Evolutionary conservation across 192 early-diverging fungal genomes (phyloP).

Genomic region (Linnemannia schmuckeri): DNA sequence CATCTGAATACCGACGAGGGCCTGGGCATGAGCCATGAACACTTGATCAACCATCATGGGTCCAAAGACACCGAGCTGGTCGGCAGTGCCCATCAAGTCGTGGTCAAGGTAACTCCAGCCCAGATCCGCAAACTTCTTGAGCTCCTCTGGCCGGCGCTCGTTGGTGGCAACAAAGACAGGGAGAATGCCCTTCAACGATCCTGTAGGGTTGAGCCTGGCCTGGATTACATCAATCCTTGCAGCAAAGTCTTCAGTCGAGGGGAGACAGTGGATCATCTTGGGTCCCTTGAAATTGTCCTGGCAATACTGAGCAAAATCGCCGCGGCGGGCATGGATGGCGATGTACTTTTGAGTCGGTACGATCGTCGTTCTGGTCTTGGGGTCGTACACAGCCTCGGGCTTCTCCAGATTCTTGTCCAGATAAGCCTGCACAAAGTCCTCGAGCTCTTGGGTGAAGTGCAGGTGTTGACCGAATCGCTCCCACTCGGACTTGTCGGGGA

Average conservation of each 20-base stretch:
- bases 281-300: conserved; percentile 37
- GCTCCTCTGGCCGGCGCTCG: conserved; percentile 44
- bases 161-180: conserved; percentile 56
- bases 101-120: conserved; percentile 51
- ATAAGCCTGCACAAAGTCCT: conserved; percentile 42
- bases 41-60: conserved; percentile 53
- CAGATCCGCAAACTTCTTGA: conserved; percentile 53
- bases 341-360: conserved; percentile 40
- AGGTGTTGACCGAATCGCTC: conserved; percentile 49
- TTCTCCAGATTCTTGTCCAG: conserved; percentile 37
- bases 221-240: conserved; percentile 39
- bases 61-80: conserved; percentile 47
- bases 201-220: conserved; percentile 14
- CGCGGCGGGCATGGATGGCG: conserved; percentile 49
- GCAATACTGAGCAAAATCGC: conserved; percentile 54
- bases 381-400: conserved; percentile 29
- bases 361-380: conserved; percentile 18
- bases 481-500: conserved; percentile 50
- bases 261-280: conserved; percentile 49
- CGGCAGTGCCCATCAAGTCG: conserved; percentile 34
- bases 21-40: conserved; percentile 44
- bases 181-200: conserved; percentile 24
- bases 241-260: conserved; percentile 45
- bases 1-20: conserved; percentile 50
- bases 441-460: conserved; percentile 46